phyloP scores from a whole-genome alignment of 768 basidiomycete species.

The Boletus vinaceobasis region DNA sequence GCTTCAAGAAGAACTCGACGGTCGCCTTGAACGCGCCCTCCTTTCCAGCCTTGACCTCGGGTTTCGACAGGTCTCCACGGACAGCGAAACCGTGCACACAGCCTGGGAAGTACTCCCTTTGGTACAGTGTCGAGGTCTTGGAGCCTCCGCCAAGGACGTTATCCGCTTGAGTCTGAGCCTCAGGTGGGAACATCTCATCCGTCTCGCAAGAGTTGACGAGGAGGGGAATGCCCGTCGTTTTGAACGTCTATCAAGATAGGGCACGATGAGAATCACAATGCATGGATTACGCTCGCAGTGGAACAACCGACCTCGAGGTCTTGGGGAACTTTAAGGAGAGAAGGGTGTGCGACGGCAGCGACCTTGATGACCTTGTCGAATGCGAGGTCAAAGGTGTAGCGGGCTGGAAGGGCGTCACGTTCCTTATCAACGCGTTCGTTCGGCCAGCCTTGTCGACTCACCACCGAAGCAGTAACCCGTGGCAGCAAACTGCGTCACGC shows the following conservation, averaged over 20 bases:
- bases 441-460: constrained; percentile 14
- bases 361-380: constrained; percentile 39
- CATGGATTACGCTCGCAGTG: not conserved
- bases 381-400: constrained; percentile 46
- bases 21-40: constrained; percentile 51
- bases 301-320: constrained; percentile 54
- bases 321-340: constrained; percentile 32
- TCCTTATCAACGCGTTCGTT: not conserved
- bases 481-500: constrained; percentile 55
- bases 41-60: constrained; percentile 56
- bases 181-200: constrained; percentile 50
- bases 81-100: constrained; percentile 57
- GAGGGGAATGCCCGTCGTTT: constrained; percentile 48
- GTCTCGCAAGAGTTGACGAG: constrained; percentile 64
- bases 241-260: constrained; percentile 43
- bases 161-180: constrained; percentile 45
- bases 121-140: constrained; percentile 41
- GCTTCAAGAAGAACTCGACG: constrained; percentile 51
- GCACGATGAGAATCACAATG: not conserved
- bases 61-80: constrained; percentile 44
- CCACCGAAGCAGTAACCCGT: constrained; percentile 73
- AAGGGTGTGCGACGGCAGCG: constrained; percentile 46
- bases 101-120: constrained; percentile 29
- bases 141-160: constrained; percentile 45
- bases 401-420: constrained; percentile 22